These are phyloP conservation scores for Cercospora sp. DNA, from an alignment of 2,329 filamentous ascomycete species.

Conservation along the genomic window DNA sequence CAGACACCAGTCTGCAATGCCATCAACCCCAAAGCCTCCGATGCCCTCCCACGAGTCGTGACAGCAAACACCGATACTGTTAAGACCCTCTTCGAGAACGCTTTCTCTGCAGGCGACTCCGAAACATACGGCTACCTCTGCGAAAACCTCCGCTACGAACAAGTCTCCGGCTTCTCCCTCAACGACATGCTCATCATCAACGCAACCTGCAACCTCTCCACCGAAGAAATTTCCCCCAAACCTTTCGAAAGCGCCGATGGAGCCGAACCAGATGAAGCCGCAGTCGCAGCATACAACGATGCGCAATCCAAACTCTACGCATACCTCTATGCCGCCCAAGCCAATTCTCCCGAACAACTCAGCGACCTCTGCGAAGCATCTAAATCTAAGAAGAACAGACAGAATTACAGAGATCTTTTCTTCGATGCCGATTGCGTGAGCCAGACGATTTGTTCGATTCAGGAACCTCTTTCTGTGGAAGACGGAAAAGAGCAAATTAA, in stretches of 20 bases:
- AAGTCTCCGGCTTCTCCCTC: conserved; percentile 30
- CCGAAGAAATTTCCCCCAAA: conserved; percentile 10
- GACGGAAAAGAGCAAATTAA: conserved; percentile 20
- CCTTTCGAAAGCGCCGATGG: conserved; percentile 17
- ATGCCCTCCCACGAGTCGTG: conserved; percentile 24
- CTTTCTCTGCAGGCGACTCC: conserved; percentile 27
- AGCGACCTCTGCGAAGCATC: background rate
- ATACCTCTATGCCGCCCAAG: conserved; percentile 24
- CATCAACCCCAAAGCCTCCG: conserved; percentile 22
- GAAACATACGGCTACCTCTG: conserved; percentile 30
- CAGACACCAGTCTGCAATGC: conserved; percentile 28
- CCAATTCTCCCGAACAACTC: conserved; percentile 12
- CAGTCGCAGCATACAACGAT: conserved; percentile 23
- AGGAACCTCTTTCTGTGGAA: conserved; percentile 16
- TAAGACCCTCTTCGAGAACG: conserved; percentile 28
- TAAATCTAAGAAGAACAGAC: background rate
- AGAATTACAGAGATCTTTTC: conserved; percentile 18
- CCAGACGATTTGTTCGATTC: conserved; percentile 27
- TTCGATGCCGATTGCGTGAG: conserved; percentile 26
- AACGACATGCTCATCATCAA: conserved; percentile 24
- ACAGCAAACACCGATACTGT: conserved; percentile 30
- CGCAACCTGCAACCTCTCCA: conserved; percentile 25
- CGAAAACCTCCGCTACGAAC: conserved; percentile 28
- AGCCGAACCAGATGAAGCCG: conserved; percentile 14
- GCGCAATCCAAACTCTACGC: conserved; percentile 28